Evolutionary conservation across 345 rosid genomes (phyloP).

Genomic region (Lepidium aucheri): DNA sequence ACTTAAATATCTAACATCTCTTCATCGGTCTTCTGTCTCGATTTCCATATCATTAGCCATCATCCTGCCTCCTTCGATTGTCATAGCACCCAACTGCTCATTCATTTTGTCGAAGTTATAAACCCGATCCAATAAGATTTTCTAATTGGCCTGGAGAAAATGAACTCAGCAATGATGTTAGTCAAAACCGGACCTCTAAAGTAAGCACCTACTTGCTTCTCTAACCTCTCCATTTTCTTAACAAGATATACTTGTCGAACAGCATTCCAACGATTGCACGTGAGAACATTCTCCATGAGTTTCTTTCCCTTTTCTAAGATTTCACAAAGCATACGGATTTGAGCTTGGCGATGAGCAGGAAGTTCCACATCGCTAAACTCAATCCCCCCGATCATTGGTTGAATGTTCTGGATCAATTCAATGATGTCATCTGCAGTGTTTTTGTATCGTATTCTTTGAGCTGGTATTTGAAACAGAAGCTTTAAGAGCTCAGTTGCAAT

Average conservation of each 20-base stretch:
- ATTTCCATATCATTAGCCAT: slow-evolving; percentile 34
- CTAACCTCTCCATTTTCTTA: slow-evolving; percentile 60
- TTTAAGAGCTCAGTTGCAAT: slow-evolving; percentile 55
- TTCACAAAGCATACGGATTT: slow-evolving; percentile 45
- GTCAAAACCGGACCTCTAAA: slow-evolving; percentile 35
- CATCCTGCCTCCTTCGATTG: slow-evolving; percentile 59
- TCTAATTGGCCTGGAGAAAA: slow-evolving; percentile 31
- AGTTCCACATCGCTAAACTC: slow-evolving; percentile 80
- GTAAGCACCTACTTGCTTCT: slow-evolving; percentile 40
- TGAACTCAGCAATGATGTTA: slow-evolving; percentile 65
- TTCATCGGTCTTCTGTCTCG: no score
- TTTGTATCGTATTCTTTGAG: slow-evolving; percentile 40
- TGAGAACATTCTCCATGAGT: slow-evolving; percentile 38
- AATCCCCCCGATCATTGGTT: slow-evolving; percentile 53
- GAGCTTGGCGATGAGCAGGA: slow-evolving; percentile 51
- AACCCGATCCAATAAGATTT: slow-evolving; percentile 45
- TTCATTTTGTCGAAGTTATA: slow-evolving; percentile 33
- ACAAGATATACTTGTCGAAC: slow-evolving; percentile 38
- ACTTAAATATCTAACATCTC: no score
- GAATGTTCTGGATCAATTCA: slow-evolving; percentile 22
- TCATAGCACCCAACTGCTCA: slow-evolving; percentile 51
- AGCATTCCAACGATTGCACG: slow-evolving; percentile 60
- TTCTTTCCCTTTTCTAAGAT: slow-evolving; percentile 40
- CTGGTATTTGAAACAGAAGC: slow-evolving; percentile 29
- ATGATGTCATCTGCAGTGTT: slow-evolving; percentile 37